These are phyloP conservation scores for Umbelopsis isabellina DNA, from an alignment of 192 early-diverging fungal species.

Conservation along the genomic window DNA sequence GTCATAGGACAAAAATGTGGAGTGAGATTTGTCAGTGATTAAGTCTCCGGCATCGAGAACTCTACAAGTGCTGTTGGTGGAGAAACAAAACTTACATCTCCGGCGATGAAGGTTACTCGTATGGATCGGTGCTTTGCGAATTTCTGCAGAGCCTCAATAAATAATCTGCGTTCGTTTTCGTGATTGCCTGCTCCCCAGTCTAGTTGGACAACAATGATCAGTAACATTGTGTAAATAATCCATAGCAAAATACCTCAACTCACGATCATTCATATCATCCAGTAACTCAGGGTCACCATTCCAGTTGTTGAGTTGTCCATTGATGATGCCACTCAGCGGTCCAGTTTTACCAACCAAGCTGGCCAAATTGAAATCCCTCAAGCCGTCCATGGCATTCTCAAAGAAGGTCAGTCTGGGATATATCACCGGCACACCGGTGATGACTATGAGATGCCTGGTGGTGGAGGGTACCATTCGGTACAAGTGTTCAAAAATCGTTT, in stretches of 20 bases:
- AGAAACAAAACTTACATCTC: slow-evolving; percentile 67
- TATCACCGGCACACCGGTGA: slow-evolving; percentile 72
- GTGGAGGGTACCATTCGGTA: slow-evolving; percentile 46
- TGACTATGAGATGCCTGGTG: slow-evolving; percentile 66
- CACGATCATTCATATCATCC: slow-evolving; percentile 82
- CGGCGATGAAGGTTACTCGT: slow-evolving; percentile 79
- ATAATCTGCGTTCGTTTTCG: slow-evolving; percentile 62
- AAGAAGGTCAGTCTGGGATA: slow-evolving; percentile 71
- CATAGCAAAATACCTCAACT: slow-evolving; percentile 23
- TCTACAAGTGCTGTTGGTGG: slow-evolving; percentile 1
- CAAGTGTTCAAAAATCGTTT: slow-evolving; percentile 49
- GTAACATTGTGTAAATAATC: not conserved
- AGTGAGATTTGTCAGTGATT: no score
- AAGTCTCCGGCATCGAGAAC: no score
- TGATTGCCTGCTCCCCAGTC: slow-evolving; percentile 66
- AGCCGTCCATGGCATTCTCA: slow-evolving; percentile 63
- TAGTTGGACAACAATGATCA: slow-evolving; percentile 7
- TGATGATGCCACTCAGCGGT: slow-evolving; percentile 20
- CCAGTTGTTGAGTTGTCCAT: slow-evolving; percentile 31
- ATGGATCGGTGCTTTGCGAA: slow-evolving; percentile 58
- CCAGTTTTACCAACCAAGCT: slow-evolving; percentile 29
- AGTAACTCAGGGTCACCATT: slow-evolving; percentile 83
- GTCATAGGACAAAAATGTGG: not conserved
- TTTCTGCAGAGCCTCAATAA: slow-evolving; percentile 66
- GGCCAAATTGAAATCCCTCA: slow-evolving; percentile 40